Base-by-base conservation (phyloP, 164 flowering plant genomes). In the Annona cherimola region DNA sequence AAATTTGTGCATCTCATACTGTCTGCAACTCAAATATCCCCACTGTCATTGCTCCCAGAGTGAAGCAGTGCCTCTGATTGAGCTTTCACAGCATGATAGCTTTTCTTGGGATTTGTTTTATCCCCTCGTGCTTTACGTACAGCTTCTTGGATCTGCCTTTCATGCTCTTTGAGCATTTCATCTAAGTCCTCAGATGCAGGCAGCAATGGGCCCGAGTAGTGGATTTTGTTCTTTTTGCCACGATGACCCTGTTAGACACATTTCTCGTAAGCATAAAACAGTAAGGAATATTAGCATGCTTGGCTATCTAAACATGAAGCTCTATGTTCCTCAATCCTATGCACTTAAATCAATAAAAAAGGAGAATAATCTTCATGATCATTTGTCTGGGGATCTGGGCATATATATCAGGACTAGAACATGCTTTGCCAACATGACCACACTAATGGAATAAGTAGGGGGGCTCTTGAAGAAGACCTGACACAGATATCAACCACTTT, bases 91-190 rank as follows among this genome's bases (percentile, higher is more conserved):
- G 64, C 69, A 1, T 50, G 11, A 7, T 64, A 26, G 45, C 45
- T 72, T 69, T 77, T 78, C 78, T 78, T 80, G 67, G 74, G 74
- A 82, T 81, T 83, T 19, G 73, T 79, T 76, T 84, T 93, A 71
- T 88, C 94, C 42, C 80, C 72, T 4, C 90, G 91, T 39, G 98
- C 89, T 81, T 89, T 92, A 5, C 98, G 90, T 3, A 92, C 97
- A 63, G 97, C 98, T 60, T 87, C 83, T 76, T 92, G 97, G 74
- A 94, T 90, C 76, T 89, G 93, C 79, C 90, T 86, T 75, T 94
- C 98, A 59, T 92, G 97, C 81, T 92, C 95, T 81, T 80, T 92
- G 8, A 94, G 88, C 89, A 94, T 86, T 44, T 94, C 98, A 3
- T 94, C 98, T 18, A 92, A 73, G 86, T 88, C 90, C 46, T 91